Evolutionary conservation across 2,329 filamentous ascomycete species (phyloP).

Genomic region (Ciborinia camelliae): DNA sequence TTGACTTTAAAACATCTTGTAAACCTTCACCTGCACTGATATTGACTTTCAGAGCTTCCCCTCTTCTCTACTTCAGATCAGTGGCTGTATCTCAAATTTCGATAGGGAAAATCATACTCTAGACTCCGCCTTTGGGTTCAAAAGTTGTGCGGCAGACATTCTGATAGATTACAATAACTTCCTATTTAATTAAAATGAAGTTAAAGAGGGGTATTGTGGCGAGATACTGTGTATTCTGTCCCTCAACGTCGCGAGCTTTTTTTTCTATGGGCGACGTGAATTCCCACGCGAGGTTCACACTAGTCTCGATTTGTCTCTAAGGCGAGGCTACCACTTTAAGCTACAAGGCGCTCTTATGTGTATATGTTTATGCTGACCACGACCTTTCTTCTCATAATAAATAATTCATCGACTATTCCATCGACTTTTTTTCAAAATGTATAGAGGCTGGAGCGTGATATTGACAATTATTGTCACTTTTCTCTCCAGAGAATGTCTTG

Average conservation of each 20-base stretch:
- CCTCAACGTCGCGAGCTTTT: conserved; percentile 19
- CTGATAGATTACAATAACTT: conserved; percentile 27
- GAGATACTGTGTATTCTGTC: conserved; percentile 8
- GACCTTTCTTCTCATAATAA: neutral
- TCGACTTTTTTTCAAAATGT: conserved; percentile 27
- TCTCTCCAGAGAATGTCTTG: conserved; percentile 29
- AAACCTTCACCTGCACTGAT: conserved; percentile 93
- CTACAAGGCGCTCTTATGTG: neutral
- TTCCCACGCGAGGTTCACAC: conserved; percentile 15
- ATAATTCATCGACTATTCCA: conserved; percentile 4
- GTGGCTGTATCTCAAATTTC: conserved; percentile 30
- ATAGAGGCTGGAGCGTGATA: conserved; percentile 28
- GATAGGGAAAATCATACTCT: conserved; percentile 59
- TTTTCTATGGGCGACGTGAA: conserved; percentile 20
- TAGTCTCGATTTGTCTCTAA: conserved; percentile 13
- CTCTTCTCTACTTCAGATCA: conserved; percentile 67
- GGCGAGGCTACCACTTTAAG: conserved; percentile 6
- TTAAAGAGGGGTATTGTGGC: conserved; percentile 10
- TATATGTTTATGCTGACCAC: neutral
- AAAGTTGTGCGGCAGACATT: conserved; percentile 97
- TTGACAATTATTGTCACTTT: conserved; percentile 24
- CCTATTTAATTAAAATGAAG: conserved; percentile 20
- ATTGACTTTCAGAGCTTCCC: conserved; percentile 95
- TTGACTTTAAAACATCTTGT: conserved; percentile 92
- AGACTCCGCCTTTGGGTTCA: conserved; percentile 98